Conservation (phyloP, 139 green algal genomes). For the Deuterostichococcus epilithicus region DNA sequence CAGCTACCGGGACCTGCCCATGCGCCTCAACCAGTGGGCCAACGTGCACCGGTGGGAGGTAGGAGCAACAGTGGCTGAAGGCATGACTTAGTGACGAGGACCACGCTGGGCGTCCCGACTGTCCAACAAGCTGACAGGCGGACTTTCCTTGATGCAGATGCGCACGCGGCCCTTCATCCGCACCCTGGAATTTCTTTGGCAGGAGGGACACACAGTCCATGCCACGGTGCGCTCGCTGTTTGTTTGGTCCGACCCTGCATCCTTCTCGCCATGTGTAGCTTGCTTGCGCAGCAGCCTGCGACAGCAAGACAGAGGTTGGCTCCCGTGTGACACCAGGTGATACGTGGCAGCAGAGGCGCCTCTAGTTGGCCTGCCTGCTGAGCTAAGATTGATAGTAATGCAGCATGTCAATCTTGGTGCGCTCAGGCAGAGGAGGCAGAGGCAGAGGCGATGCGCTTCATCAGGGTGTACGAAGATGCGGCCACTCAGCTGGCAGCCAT, state of each 20-base stretch:
- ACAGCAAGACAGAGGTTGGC: no score
- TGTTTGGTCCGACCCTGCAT: neutral
- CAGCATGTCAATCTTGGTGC: neutral
- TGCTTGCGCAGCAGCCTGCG: no score
- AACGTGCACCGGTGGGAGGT: conserved; percentile 96
- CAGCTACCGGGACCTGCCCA: conserved; percentile 91
- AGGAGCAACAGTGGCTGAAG: no score
- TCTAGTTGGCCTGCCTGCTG: no score
- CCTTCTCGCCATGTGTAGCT: neutral
- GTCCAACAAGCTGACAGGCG: no score
- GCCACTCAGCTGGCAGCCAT: conserved; percentile 78
- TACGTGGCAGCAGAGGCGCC: no score
- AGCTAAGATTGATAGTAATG: no score
- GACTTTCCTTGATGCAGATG: conserved; percentile 79
- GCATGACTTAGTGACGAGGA: no score
- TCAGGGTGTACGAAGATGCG: conserved; percentile 74
- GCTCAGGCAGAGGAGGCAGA: conserved; percentile 80
- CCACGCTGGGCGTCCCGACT: no score
- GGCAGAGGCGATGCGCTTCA: conserved; percentile 73
- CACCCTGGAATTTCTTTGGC: conserved; percentile 96
- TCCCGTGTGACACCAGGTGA: no score
- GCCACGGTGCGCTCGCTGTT: conserved; percentile 48
- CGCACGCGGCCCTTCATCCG: conserved; percentile 95
- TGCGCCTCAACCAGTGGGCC: conserved; percentile 97
- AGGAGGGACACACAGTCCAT: conserved; percentile 98